These are phyloP conservation scores for Pyrenophora tritici-repentis DNA, from an alignment of 2,329 filamentous ascomycete species.

Conservation along the genomic window DNA sequence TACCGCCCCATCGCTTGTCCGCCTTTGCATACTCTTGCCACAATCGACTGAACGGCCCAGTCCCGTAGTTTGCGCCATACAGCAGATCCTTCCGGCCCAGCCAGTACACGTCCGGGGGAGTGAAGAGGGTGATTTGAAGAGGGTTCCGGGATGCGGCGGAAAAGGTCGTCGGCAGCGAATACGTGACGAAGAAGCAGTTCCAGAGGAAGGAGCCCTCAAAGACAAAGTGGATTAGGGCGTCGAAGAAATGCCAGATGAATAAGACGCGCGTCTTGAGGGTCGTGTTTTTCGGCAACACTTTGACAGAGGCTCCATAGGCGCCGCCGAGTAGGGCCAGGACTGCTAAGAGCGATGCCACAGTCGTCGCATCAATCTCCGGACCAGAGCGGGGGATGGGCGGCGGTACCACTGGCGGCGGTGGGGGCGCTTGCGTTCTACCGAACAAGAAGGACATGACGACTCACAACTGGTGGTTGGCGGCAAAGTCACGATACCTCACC, in stretches of 20 bases:
- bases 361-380: conserved; percentile 54
- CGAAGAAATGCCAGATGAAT: conserved; percentile 94
- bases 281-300: conserved; percentile 59
- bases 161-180: conserved; percentile 49
- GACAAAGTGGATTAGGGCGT: conserved; percentile 86
- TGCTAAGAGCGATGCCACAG: conserved; percentile 59
- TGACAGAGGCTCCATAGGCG: conserved; percentile 57
- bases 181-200: conserved; percentile 83
- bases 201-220: conserved; percentile 92
- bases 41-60: conserved; percentile 57
- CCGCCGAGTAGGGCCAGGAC: conserved; percentile 59
- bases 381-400: conserved; percentile 58
- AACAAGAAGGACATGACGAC: conserved; percentile 25
- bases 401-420: conserved; percentile 63
- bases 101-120: conserved; percentile 58
- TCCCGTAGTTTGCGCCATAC: conserved; percentile 65
- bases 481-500: conserved; percentile 2
- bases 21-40: conserved; percentile 72
- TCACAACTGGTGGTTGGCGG: conserved; percentile 3
- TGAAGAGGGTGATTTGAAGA: conserved; percentile 46
- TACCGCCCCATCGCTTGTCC: conserved; percentile 64
- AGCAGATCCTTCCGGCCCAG: conserved; percentile 58
- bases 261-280: conserved; percentile 69
- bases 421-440: conserved; percentile 38
- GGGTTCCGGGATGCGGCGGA: conserved; percentile 34